These are phyloP conservation scores for Teratosphaeria epicoccoides DNA, from an alignment of 2,329 filamentous ascomycete species.

Conservation along the genomic window DNA sequence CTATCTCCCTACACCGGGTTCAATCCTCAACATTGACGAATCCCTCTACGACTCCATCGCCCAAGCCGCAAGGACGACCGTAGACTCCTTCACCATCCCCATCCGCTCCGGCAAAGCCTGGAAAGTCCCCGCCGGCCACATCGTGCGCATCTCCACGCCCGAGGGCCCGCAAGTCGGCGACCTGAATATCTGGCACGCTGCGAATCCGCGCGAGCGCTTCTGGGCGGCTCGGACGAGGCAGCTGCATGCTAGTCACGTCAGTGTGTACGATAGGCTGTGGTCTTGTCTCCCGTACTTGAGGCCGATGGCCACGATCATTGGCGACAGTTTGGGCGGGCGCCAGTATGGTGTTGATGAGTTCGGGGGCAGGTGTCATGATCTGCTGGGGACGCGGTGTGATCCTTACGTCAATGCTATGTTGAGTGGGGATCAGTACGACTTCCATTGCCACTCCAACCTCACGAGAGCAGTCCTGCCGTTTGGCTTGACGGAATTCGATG, in stretches of 20 bases:
- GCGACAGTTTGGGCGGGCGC: slow-evolving; percentile 47
- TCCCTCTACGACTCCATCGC: slow-evolving; percentile 20
- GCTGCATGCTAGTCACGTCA: slow-evolving; percentile 65
- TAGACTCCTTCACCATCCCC: slow-evolving; percentile 43
- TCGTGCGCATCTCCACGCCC: slow-evolving; percentile 65
- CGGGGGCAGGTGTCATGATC: slow-evolving; percentile 62
- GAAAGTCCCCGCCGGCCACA: slow-evolving; percentile 55
- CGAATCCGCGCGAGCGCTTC: slow-evolving; percentile 69
- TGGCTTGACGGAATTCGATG: slow-evolving; percentile 60
- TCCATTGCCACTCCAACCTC: slow-evolving; percentile 76
- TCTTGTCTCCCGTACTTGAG: slow-evolving; percentile 66
- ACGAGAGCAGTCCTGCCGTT: slow-evolving; percentile 59
- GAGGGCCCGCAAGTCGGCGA: slow-evolving; percentile 73
- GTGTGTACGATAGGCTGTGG: slow-evolving; percentile 64
- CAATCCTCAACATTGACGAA: slow-evolving; percentile 20
- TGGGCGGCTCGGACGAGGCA: slow-evolving; percentile 73
- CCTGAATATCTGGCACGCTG: slow-evolving; percentile 68
- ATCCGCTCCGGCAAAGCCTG: slow-evolving; percentile 66
- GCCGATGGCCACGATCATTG: slow-evolving; percentile 57
- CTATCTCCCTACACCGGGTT: slow-evolving; percentile 21
- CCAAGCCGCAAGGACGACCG: slow-evolving; percentile 11
- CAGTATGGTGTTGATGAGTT: slow-evolving; percentile 31
- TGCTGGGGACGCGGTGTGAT: slow-evolving; percentile 74
- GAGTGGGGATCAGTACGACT: slow-evolving; percentile 61
- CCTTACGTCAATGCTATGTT: slow-evolving; percentile 77